Base-by-base conservation (phyloP, 208 protist species). In the Trypanosomatidae sp. region DNA sequence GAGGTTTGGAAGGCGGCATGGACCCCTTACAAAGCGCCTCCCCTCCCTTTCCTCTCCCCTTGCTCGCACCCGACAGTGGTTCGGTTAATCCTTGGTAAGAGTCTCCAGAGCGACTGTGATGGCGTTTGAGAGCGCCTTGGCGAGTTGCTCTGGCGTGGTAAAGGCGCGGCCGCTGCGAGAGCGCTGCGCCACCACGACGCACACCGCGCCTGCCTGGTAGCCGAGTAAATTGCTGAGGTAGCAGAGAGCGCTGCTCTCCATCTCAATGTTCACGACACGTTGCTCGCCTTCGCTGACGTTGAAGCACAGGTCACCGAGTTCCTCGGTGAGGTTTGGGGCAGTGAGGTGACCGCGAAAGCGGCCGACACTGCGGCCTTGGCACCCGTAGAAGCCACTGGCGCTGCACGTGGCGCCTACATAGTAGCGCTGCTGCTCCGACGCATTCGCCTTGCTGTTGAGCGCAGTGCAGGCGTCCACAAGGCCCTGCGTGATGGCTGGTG, bases 301-400 rank as follows among this genome's bases (percentile, higher is more conserved):
- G 59, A 92, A 84, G 59, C 81, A 62, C 52, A 94, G 68, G 8
- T 66, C 53, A 19, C 76, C 73, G 22, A 94, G 81, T 66, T 91
- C 85, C 36, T 90, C 79, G 39, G 81, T 81, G 58, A 91, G 74
- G 33, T 88, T 73, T 28, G 83, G 87, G 41, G 86, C 76, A 3
- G 81, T 86, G 39, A 88, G 65, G 59, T 74, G 77, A 1, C 85
- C 83, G 15, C 53, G 58, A 70, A 91, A 91, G 70, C 81, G 86
- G 13, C 90, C 90, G 30, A 94, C 87, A 52, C 66, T 68, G 44
- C 90, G 84, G 36, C 90, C 90, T 69, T 95, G 90, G 74, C 84
- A 92, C 46, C 80, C 90, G 78, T 95, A 95, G 79, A 95, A 95
- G 44, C 88, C 87, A 30, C 85, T 88, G 44, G 73, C 85, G 52